These are phyloP conservation scores for Myochromella boudieri DNA, from an alignment of 768 basidiomycete species.

Conservation along the genomic window DNA sequence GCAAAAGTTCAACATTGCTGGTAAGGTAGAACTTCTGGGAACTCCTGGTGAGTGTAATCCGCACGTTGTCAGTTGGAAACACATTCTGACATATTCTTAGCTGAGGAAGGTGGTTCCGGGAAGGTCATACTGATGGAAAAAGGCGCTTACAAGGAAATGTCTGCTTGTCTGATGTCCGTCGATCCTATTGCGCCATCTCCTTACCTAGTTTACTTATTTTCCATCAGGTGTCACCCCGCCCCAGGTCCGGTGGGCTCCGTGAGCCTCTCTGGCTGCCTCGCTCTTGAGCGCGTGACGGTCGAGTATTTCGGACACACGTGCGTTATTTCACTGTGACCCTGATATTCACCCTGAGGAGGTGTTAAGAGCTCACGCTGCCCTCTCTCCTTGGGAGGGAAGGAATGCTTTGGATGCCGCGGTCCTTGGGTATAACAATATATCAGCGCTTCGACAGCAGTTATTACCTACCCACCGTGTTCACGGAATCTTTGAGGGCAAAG, in stretches of 20 bases:
- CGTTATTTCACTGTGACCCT: constrained; percentile 9
- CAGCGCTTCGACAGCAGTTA: constrained; percentile 80
- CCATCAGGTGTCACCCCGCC: constrained; percentile 74
- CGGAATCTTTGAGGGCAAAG: constrained; percentile 72
- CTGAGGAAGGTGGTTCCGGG: constrained; percentile 78
- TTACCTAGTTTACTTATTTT: neutral
- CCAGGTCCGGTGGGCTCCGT: constrained; percentile 72
- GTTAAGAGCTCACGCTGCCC: constrained; percentile 69
- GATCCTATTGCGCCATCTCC: neutral
- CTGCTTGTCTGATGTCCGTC: constrained; percentile 70
- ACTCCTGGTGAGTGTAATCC: constrained; percentile 59
- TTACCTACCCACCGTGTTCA: constrained; percentile 77
- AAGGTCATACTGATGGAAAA: constrained; percentile 68
- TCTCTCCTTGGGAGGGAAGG: constrained; percentile 82
- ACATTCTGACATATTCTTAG: constrained; percentile 31
- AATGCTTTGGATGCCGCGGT: constrained; percentile 90
- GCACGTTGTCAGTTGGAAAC: neutral
- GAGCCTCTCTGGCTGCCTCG: constrained; percentile 63
- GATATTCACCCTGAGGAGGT: neutral
- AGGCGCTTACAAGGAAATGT: constrained; percentile 77
- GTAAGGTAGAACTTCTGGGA: constrained; percentile 70
- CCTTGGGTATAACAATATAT: constrained; percentile 77
- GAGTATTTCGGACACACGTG: constrained; percentile 79
- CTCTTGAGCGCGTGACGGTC: constrained; percentile 56
- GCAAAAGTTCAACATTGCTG: constrained; percentile 59